Conservation (phyloP, 2,329 filamentous ascomycete species). For the Epichloe brachyelytri region DNA sequence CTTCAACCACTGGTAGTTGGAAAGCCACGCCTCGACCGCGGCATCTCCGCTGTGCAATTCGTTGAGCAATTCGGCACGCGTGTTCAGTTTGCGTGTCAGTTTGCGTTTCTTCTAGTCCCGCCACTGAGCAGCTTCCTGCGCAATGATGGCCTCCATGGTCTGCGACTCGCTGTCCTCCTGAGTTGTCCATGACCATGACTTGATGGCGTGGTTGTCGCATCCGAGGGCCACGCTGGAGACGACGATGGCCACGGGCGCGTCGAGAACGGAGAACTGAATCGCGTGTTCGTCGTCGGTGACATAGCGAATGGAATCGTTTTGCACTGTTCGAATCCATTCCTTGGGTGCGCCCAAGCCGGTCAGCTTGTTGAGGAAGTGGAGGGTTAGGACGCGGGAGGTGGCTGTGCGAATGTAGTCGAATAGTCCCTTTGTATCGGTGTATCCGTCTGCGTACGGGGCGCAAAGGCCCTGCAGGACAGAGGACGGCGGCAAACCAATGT, state of each 20-base stretch:
- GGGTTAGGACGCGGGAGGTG: conserved; percentile 26
- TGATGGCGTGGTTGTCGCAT: conserved; percentile 7
- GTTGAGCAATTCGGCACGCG: neutral
- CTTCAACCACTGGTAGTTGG: neutral
- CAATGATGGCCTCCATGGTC: conserved; percentile 14
- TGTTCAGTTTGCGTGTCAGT: neutral
- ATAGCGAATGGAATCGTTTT: conserved; percentile 21
- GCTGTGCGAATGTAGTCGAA: conserved; percentile 33
- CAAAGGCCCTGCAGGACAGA: conserved; percentile 25
- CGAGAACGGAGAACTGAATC: conserved; percentile 20
- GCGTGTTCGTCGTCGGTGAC: conserved; percentile 15
- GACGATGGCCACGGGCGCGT: conserved; percentile 10
- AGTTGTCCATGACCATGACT: conserved; percentile 20
- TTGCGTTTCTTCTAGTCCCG: conserved; percentile 8
- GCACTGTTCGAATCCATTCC: conserved; percentile 18
- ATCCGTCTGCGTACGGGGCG: conserved; percentile 31
- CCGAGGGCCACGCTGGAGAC: conserved; percentile 11
- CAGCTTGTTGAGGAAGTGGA: conserved; percentile 19
- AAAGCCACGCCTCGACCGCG: neutral
- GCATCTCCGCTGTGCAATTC: neutral
- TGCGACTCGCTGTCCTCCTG: conserved; percentile 7
- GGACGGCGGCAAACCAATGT: conserved; percentile 25
- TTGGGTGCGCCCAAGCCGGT: neutral
- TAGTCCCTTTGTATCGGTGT: conserved; percentile 30
- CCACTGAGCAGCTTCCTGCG: conserved; percentile 7